Percentiles rank a stretch among this genome's conserved stretches.
Conservation (phyloP, 208 protist genomes). For the Crithidia thermophila region DNA sequence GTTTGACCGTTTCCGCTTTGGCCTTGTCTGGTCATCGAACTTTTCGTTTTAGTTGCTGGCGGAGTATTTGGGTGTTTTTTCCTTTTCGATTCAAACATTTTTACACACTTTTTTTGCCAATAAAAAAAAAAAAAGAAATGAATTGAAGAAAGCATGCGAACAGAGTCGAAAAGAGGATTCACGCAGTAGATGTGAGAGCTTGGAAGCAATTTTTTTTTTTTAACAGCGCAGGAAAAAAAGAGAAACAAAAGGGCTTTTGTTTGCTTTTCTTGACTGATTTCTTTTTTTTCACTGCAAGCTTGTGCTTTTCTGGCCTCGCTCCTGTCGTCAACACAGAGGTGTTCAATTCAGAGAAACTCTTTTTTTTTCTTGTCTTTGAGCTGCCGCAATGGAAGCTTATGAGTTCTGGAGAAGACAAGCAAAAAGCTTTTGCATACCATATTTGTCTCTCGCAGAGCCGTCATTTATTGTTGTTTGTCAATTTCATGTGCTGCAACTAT, state of each 20-base stretch:
- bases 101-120: conserved; percentile 7
- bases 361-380: background rate
- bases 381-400: background rate
- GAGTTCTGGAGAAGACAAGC: too few species aligned
- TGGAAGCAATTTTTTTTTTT: background rate
- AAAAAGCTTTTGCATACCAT: too few species aligned
- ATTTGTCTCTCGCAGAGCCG: too few species aligned
- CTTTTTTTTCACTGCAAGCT: conserved; percentile 6
- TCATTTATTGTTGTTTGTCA: too few species aligned
- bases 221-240: background rate
- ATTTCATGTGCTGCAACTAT: too few species aligned
- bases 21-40: conserved; percentile 83
- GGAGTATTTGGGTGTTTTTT: too few species aligned
- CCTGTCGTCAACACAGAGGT: too few species aligned
- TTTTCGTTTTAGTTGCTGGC: conserved; percentile 75
- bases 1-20: conserved; percentile 81
- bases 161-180: too few species aligned
- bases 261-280: conserved; percentile 11
- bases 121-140: conserved; percentile 1
- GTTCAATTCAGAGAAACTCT: too few species aligned
- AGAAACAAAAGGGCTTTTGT: background rate
- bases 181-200: background rate
- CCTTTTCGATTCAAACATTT: background rate
- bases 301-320: background rate
- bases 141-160: too few species aligned